Evolutionary conservation across 2,329 filamentous ascomycete genomes (phyloP).

Genomic region (Capronia epimyces): DNA sequence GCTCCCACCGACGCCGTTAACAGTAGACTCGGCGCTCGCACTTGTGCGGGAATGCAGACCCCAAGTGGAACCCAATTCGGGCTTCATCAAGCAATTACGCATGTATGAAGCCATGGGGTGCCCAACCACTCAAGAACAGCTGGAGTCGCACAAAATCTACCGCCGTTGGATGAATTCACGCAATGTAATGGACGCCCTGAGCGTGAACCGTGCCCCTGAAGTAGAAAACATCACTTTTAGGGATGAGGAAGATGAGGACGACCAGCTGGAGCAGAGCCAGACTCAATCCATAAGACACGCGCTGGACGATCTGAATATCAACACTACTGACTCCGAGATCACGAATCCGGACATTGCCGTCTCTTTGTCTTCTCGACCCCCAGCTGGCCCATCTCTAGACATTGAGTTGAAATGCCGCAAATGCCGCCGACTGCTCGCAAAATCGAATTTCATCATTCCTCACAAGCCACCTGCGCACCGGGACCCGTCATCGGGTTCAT

Average conservation of each 20-base stretch:
- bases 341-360: constrained; percentile 24
- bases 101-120: constrained; percentile 85
- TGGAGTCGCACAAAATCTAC: constrained; percentile 61
- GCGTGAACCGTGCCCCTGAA: constrained; percentile 72
- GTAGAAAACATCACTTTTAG: constrained; percentile 70
- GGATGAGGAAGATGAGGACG: constrained; percentile 42
- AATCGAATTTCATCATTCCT: constrained; percentile 56
- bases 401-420: constrained; percentile 81
- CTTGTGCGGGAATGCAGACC: constrained; percentile 65
- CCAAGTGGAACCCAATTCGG: constrained; percentile 80
- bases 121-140: constrained; percentile 59
- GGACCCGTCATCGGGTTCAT: constrained; percentile 11
- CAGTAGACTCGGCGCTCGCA: constrained; percentile 52
- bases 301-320: constrained; percentile 4
- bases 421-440: constrained; percentile 67
- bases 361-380: constrained; percentile 5
- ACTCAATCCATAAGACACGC: constrained; percentile 8
- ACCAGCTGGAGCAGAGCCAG: constrained; percentile 28
- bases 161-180: constrained; percentile 69
- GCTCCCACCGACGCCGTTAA: constrained; percentile 48
- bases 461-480: constrained; percentile 22
- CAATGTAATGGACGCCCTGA: constrained; percentile 62
- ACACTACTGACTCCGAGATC: constrained; percentile 17
- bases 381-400: constrained; percentile 8
- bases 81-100: constrained; percentile 83